These are phyloP conservation scores for Penicillium fuscoglaucum DNA, from an alignment of 2,329 filamentous ascomycete genomes.

Conservation along the genomic window DNA sequence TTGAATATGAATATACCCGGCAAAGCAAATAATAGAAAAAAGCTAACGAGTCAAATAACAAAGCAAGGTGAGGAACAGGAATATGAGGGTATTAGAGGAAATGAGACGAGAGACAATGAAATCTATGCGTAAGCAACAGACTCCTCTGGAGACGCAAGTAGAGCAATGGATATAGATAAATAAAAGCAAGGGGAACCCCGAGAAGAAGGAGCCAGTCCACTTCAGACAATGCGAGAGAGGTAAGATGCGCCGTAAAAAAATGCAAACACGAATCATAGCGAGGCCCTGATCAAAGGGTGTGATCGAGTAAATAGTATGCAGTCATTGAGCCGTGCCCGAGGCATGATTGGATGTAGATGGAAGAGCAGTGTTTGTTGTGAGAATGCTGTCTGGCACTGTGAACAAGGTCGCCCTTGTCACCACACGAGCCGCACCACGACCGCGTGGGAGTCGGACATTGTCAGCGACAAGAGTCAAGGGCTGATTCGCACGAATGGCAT, in stretches of 20 bases:
- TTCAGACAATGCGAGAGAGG: conserved; percentile 10
- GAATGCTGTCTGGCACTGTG: conserved; percentile 23
- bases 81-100: conserved; percentile 10
- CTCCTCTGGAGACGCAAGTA: not conserved
- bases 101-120: conserved; percentile 1
- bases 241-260: conserved; percentile 15
- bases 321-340: conserved; percentile 31
- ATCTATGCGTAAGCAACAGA: conserved; percentile 7
- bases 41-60: not conserved
- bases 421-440: conserved; percentile 20
- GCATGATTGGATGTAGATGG: conserved; percentile 26
- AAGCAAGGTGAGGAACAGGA: not conserved
- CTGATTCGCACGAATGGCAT: conserved; percentile 41
- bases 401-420: conserved; percentile 20
- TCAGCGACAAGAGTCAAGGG: conserved; percentile 34
- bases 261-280: conserved; percentile 15
- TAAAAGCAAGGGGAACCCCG: conserved; percentile 1
- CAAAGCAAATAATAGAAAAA: not conserved
- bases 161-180: conserved; percentile 3
- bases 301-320: not conserved
- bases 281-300: conserved; percentile 1
- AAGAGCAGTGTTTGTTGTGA: conserved; percentile 22
- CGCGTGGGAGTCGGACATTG: conserved; percentile 22
- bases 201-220: conserved; percentile 22
- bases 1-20: not conserved